Evolutionary conservation across 208 protist species (phyloP), one percentile per base, ranked within the genome.

Genomic region (Trypanosoma rangeli): DNA sequence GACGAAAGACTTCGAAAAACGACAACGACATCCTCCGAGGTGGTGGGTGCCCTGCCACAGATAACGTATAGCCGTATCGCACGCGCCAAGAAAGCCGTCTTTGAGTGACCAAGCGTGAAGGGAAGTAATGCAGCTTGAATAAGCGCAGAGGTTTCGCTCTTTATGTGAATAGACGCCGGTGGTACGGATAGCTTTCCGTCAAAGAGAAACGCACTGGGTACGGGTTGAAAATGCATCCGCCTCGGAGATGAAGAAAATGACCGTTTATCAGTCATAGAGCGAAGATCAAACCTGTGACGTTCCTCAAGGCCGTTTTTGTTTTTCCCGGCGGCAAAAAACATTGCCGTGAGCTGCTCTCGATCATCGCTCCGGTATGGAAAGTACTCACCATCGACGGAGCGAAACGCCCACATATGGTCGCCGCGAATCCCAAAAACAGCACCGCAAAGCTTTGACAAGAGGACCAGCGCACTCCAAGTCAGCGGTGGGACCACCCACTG

Each of bases 341-440:
- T 81, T 0, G 64, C 42, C 3, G 87, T 92, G 15, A 95, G 78
- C 1, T 48, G 55, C 33, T 63, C 55, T 26, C 86, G 73, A 28
- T 86, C 74, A 12, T 68, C 63, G 15, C 50, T 67, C 1, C 63
- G n/a, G 35, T 90, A 91, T 44, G 74, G 69, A 54, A 85, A 85
- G 57, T 84, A 89, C 39, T 79, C 74, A 12, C 85, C 91, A 60
- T 84, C 84, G 2, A 86, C 78, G 29, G 77, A 85, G 22, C 87
- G 78, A 70, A 72, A 92, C 46, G 82, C 89, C 88, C 88, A 96
- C 53, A 93, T 63, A 65, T 94, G 90, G 55, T 92, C 82, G 26
- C 67, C 16, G 2, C 56, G 18, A 48, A 87, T 71, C n/a, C 66
- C 42, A 33, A 81, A 75, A 42, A 78, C 60, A 5, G 68, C 68